These are phyloP conservation scores for Komagataella populi DNA, from an alignment of 805 yeast species.

Conservation along the genomic window DNA sequence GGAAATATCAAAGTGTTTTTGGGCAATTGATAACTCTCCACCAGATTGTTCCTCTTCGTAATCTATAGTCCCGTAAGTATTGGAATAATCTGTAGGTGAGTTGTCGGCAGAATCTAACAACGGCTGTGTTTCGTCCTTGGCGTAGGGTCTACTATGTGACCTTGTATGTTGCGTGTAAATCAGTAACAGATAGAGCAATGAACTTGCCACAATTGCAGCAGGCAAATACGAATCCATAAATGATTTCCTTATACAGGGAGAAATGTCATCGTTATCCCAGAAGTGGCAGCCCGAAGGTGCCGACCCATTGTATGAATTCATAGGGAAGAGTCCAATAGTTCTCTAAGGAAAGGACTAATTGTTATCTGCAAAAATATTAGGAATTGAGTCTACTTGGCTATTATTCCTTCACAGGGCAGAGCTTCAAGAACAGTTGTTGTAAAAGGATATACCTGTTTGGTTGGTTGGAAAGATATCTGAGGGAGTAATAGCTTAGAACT, in stretches of 20 bases:
- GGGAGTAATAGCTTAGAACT: not conserved
- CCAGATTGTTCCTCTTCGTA: not conserved
- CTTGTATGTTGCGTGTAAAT: not conserved
- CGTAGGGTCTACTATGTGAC: not conserved
- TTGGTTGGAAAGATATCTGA: not conserved
- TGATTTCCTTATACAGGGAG: not conserved
- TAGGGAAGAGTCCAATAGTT: not conserved
- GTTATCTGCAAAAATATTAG: not conserved
- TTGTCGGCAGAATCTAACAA: not conserved
- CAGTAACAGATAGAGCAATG: slow-evolving; percentile 2
- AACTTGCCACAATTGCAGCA: slow-evolving; percentile 2
- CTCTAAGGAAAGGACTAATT: not conserved
- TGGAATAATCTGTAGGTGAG: not conserved
- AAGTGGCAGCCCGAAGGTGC: not conserved
- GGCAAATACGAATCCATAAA: slow-evolving; percentile 4
- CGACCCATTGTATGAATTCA: not conserved
- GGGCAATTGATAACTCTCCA: slow-evolving; percentile 20
- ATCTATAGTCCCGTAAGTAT: not conserved
- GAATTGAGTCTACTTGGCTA: not conserved
- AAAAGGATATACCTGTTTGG: not conserved
- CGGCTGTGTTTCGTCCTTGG: slow-evolving; percentile 4
- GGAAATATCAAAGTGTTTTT: slow-evolving; percentile 54
- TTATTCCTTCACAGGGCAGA: not conserved
- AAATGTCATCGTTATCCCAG: slow-evolving; percentile 2
- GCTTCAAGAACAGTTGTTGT: not conserved